These are phyloP conservation scores for Diaporthe sp. DNA, from an alignment of 2,329 filamentous ascomycete genomes.

Conservation along the genomic window DNA sequence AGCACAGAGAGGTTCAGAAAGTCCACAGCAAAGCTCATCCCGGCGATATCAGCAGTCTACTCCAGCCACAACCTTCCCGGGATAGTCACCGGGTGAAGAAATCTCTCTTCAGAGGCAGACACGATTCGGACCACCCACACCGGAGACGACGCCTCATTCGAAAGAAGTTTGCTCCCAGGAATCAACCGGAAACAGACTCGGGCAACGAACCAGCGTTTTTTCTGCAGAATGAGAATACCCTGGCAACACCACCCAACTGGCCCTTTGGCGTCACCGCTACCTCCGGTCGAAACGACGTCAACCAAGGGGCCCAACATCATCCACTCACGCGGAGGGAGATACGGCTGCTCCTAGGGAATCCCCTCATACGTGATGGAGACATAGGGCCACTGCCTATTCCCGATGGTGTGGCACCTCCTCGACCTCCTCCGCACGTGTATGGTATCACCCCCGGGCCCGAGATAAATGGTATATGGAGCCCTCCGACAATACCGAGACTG, in stretches of 20 bases:
- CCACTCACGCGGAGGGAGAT: neutral
- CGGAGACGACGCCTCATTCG: neutral
- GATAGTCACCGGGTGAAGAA: neutral
- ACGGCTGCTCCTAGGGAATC: neutral
- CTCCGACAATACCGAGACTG: neutral
- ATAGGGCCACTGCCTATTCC: neutral
- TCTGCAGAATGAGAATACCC: neutral
- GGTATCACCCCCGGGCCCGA: neutral
- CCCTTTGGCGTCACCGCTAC: neutral
- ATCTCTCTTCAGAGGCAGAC: neutral
- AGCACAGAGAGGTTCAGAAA: neutral
- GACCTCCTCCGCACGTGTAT: neutral
- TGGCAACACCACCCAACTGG: neutral
- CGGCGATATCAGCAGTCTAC: neutral
- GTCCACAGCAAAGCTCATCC: neutral
- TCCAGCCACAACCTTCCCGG: neutral
- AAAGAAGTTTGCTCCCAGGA: neutral
- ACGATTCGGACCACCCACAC: no score
- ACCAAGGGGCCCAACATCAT: neutral
- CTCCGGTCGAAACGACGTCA: no score
- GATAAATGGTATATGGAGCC: neutral
- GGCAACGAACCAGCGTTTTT: neutral
- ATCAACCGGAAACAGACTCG: neutral
- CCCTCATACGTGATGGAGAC: neutral
- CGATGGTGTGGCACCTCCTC: neutral